phyloP scores from a whole-genome alignment of 23 red algal genomes.

The Pyropia yezoensis region DNA sequence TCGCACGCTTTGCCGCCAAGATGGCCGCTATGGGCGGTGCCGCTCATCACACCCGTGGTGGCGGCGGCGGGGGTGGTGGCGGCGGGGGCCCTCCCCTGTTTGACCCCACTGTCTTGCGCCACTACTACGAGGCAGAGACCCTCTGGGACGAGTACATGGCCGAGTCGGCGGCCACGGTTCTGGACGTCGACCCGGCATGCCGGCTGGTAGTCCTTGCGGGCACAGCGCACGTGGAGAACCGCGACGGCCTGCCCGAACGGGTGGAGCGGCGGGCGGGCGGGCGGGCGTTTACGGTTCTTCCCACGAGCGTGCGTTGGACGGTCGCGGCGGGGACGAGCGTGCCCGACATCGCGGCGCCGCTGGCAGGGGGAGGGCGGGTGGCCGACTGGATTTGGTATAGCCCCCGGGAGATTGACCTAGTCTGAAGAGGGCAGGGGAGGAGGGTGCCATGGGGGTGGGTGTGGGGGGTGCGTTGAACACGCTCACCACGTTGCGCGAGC shows the following conservation, averaged over 20 bases:
- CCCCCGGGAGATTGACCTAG: no score
- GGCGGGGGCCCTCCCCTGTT: no score
- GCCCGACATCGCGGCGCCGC: slow-evolving; percentile 27
- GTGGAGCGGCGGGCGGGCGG: slow-evolving; percentile 46
- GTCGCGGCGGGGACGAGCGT: slow-evolving; percentile 12
- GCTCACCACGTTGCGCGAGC: no score
- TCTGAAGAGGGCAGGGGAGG: no score
- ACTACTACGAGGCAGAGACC: slow-evolving; percentile 63
- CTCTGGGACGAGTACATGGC: slow-evolving; percentile 95
- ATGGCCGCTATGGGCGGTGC: not conserved
- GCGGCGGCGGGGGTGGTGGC: no score
- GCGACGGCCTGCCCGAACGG: slow-evolving; percentile 65
- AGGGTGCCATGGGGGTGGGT: no score
- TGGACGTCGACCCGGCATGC: slow-evolving; percentile 17
- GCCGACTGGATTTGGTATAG: no score
- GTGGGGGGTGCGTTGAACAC: no score
- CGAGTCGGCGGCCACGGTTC: slow-evolving; percentile 34
- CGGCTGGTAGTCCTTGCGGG: slow-evolving; percentile 64
- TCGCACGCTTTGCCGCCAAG: slow-evolving; percentile 29
- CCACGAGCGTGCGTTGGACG: slow-evolving; percentile 48
- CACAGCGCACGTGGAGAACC: slow-evolving; percentile 67
- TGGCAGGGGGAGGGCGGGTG: no score
- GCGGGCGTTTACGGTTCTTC: slow-evolving; percentile 57
- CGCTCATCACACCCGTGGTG: no score
- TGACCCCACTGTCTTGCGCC: slow-evolving; percentile 9